Conservation (phyloP, 805 yeast species). For the Brettanomyces nanus region DNA sequence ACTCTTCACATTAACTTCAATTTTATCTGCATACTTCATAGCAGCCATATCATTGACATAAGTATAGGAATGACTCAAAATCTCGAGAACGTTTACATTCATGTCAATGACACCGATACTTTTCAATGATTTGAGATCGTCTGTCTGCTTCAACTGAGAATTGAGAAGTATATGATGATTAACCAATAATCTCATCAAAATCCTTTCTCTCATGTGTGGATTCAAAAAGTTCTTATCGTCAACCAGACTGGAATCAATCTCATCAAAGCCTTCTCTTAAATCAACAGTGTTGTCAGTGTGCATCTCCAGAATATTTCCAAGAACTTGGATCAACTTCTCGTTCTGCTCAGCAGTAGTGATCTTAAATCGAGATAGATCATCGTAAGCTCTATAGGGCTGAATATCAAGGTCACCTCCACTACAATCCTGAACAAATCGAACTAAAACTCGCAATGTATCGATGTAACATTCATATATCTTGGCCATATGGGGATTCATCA, state of each 20-base stretch:
- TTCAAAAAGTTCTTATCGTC: slow-evolving; percentile 46
- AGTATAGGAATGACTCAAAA: slow-evolving; percentile 57
- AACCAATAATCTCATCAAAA: slow-evolving; percentile 77
- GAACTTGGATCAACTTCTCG: slow-evolving; percentile 39
- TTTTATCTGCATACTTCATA: slow-evolving; percentile 73
- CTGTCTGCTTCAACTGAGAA: slow-evolving; percentile 30
- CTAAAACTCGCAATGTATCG: slow-evolving; percentile 50
- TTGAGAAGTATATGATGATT: slow-evolving; percentile 75
- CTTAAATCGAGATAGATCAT: slow-evolving; percentile 27
- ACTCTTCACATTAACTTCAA: slow-evolving; percentile 48
- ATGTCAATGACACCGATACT: slow-evolving; percentile 63
- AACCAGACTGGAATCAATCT: slow-evolving; percentile 34
- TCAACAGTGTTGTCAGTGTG: slow-evolving; percentile 82
- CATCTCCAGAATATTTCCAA: slow-evolving; percentile 54
- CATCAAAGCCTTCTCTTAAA: slow-evolving; percentile 70
- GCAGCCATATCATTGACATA: slow-evolving; percentile 78
- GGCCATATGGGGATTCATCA: slow-evolving; percentile 80
- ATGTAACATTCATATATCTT: slow-evolving; percentile 68
- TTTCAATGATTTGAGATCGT: slow-evolving; percentile 28
- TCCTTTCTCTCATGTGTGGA: slow-evolving; percentile 72
- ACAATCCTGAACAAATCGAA: slow-evolving; percentile 33
- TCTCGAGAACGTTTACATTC: slow-evolving; percentile 51
- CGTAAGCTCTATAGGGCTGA: slow-evolving; percentile 13
- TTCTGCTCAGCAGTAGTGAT: slow-evolving; percentile 44
- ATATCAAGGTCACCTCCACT: slow-evolving; percentile 7